phyloP scores from a whole-genome alignment of 2,329 filamentous ascomycete genomes.

The Colletotrichum sp. region DNA sequence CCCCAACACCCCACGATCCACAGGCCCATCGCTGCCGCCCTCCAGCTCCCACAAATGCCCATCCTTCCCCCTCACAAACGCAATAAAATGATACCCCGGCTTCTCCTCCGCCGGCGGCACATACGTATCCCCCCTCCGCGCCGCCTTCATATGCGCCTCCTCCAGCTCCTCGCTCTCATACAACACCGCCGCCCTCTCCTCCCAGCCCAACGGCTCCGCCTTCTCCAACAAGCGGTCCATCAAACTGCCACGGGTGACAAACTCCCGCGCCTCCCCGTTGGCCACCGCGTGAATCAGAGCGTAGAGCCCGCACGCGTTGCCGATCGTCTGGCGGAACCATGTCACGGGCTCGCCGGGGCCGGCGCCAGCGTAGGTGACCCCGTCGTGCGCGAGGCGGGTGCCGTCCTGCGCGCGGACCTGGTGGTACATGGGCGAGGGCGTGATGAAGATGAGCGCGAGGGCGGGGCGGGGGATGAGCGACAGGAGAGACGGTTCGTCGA shows the following conservation, averaged over 20 bases:
- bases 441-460: constrained; percentile 80
- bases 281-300: constrained; percentile 75
- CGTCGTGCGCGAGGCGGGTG: constrained; percentile 15
- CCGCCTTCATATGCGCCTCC: constrained; percentile 74
- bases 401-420: constrained; percentile 32
- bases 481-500: constrained; percentile 79
- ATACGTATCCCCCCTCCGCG: constrained; percentile 68
- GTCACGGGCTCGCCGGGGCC: constrained; percentile 66
- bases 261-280: constrained; percentile 67
- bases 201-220: constrained; percentile 67
- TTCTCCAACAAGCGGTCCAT: constrained; percentile 65
- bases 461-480: constrained; percentile 78
- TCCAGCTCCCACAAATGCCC: constrained; percentile 80
- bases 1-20: constrained; percentile 65
- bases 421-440: constrained; percentile 64
- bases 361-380: constrained; percentile 33
- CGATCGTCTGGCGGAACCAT: constrained; percentile 88
- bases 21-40: constrained; percentile 73
- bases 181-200: constrained; percentile 69
- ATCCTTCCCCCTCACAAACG: constrained; percentile 74
- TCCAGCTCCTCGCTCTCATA: constrained; percentile 76
- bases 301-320: constrained; percentile 82
- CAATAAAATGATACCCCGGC: constrained; percentile 79
- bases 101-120: constrained; percentile 66
- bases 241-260: no score